Percentiles rank a stretch among this genome's conserved stretches.
Conservation (phyloP, 345 rosid species). For the Arabis alpina region DNA sequence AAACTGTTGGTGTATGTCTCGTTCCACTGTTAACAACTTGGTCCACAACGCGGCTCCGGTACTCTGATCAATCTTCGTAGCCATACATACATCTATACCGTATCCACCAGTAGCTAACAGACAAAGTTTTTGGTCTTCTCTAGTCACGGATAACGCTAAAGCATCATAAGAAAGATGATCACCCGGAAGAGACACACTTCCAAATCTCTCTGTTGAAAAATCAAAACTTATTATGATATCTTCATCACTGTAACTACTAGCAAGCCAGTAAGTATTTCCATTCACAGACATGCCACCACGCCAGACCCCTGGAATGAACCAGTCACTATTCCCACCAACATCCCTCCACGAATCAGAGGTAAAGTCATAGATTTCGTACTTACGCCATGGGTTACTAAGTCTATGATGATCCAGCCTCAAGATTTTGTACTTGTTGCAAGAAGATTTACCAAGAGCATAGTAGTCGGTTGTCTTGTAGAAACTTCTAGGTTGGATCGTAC, state of each 20-base stretch:
- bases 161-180: background rate
- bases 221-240: slow-evolving; percentile 1
- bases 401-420: too few relatives aligned
- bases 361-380: background rate
- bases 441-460: too few relatives aligned
- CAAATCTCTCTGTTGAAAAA: background rate
- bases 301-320: too few relatives aligned
- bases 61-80: background rate
- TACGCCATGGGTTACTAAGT: too few relatives aligned
- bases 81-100: background rate
- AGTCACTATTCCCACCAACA: background rate
- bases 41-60: background rate
- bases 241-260: too few relatives aligned
- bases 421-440: too few relatives aligned
- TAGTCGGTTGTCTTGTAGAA: too few relatives aligned
- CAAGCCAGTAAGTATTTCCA: too few relatives aligned
- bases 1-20: too few relatives aligned
- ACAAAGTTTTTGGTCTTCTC: slow-evolving; percentile 13
- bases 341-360: background rate
- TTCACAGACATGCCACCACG: too few relatives aligned
- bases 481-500: too few relatives aligned
- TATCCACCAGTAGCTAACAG: background rate
- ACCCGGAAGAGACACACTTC: background rate
- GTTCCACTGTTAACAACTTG: background rate
- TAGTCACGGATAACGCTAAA: background rate